phyloP scores from a whole-genome alignment of 2,329 filamentous ascomycete species.

The Boeremia lycopersici region DNA sequence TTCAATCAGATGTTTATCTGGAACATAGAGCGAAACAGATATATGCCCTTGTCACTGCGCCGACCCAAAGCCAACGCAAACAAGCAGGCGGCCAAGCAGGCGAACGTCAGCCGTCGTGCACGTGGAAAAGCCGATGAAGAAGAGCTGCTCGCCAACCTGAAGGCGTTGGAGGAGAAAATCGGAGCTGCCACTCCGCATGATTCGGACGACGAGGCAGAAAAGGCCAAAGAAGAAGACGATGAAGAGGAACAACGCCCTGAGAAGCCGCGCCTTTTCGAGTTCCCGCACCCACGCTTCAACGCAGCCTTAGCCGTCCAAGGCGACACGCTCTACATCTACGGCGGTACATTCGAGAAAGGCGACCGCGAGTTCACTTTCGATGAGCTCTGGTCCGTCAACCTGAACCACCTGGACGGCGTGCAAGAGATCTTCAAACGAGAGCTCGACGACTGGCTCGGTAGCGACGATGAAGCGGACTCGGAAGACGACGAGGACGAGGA shows the following conservation, averaged over 20 bases:
- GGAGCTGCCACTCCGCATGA: constrained; percentile 59
- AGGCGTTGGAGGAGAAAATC: constrained; percentile 78
- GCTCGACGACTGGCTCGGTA: constrained; percentile 79
- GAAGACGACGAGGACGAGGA: constrained; percentile 53
- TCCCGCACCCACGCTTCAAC: constrained; percentile 91
- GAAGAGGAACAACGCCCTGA: constrained; percentile 60
- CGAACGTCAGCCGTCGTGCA: constrained; percentile 57
- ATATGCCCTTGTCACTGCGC: constrained; percentile 81
- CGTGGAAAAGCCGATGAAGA: constrained; percentile 89
- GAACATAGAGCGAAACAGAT: constrained; percentile 94
- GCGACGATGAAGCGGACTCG: constrained; percentile 52
- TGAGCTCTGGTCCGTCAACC: constrained; percentile 88
- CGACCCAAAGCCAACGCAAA: constrained; percentile 73
- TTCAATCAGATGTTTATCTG: constrained; percentile 91
- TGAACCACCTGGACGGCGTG: constrained; percentile 94
- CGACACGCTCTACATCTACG: constrained; percentile 91
- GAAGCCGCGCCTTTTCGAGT: constrained; percentile 72
- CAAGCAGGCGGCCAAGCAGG: constrained; percentile 55
- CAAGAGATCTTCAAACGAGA: constrained; percentile 88
- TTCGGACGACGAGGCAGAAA: constrained; percentile 33
- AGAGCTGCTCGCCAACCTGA: constrained; percentile 84
- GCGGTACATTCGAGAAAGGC: constrained; percentile 93
- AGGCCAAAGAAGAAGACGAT: constrained; percentile 45
- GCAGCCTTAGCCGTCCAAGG: constrained; percentile 88
- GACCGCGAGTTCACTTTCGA: constrained; percentile 96